These are phyloP conservation scores for Trichoderma breve DNA, from an alignment of 2,329 filamentous ascomycete species.

Conservation along the genomic window DNA sequence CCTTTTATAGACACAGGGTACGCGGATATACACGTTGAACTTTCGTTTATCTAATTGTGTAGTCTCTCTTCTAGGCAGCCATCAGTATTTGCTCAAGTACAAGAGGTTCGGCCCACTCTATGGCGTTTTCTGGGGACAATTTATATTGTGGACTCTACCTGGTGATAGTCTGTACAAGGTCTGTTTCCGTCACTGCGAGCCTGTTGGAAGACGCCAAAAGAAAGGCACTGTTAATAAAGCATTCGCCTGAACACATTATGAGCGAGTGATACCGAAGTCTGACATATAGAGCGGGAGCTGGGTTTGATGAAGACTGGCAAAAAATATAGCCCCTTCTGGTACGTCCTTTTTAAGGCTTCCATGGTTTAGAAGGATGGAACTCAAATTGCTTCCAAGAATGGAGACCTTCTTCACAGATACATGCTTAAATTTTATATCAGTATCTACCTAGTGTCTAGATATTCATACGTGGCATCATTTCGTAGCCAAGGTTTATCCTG, in stretches of 20 bases:
- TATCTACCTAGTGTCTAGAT: neutral
- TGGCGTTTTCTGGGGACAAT: neutral
- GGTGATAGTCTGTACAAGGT: neutral
- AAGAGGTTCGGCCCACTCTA: neutral
- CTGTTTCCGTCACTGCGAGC: neutral
- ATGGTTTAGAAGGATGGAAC: neutral
- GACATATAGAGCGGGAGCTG: neutral
- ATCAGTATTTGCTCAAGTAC: neutral
- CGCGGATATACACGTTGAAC: neutral
- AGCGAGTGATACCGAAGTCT: neutral
- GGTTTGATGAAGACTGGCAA: neutral
- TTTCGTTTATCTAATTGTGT: neutral
- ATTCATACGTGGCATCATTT: neutral
- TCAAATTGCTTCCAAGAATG: neutral
- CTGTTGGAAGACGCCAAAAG: neutral
- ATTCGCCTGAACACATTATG: neutral
- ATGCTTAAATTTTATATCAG: neutral
- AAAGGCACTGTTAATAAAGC: neutral
- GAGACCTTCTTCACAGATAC: neutral
- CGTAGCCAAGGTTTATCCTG: neutral
- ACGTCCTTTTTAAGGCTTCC: neutral
- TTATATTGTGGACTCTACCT: neutral
- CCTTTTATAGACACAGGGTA: neutral
- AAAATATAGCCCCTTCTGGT: neutral
- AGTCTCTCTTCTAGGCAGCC: neutral